phyloP scores from a whole-genome alignment of 2,329 filamentous ascomycete genomes.

The Trichocomaceae sp. region DNA sequence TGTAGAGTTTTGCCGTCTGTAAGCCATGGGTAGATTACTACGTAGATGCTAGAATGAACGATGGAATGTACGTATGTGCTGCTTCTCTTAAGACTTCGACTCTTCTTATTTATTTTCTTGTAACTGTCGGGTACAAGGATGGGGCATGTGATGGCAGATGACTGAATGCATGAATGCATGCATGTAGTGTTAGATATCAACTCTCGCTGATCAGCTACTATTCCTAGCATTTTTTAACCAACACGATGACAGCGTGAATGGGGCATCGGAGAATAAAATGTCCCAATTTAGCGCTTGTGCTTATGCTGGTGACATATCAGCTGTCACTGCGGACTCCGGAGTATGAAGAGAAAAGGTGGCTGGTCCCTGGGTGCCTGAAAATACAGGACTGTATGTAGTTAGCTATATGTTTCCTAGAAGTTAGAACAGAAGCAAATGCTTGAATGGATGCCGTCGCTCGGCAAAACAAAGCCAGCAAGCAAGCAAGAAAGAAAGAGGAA shows the following conservation, averaged over 20 bases:
- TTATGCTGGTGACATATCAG: not conserved
- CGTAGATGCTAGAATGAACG: not conserved
- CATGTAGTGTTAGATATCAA: not conserved
- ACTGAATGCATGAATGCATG: not conserved
- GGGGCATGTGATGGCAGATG: not conserved
- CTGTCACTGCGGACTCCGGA: no score
- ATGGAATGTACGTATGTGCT: not conserved
- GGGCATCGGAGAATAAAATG: not conserved
- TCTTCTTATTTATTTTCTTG: not conserved
- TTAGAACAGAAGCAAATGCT: no score
- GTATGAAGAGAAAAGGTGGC: not conserved
- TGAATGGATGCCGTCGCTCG: not conserved
- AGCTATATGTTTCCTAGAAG: no score
- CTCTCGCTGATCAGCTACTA: not conserved
- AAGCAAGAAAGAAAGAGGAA: not conserved
- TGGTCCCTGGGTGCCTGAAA: slow-evolving; percentile 1
- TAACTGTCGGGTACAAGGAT: not conserved
- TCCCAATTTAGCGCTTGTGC: not conserved
- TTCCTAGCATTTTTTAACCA: not conserved
- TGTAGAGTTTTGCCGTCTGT: not conserved
- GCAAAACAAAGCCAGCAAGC: no score
- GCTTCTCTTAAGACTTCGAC: not conserved
- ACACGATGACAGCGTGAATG: not conserved
- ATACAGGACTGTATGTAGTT: not conserved
- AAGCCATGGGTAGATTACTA: no score